A percentile compares a stretch with the other conserved stretches of the same genome.
phyloP scores from a whole-genome alignment of 164 flowering plant species.

The Magnolia changhungtana region DNA sequence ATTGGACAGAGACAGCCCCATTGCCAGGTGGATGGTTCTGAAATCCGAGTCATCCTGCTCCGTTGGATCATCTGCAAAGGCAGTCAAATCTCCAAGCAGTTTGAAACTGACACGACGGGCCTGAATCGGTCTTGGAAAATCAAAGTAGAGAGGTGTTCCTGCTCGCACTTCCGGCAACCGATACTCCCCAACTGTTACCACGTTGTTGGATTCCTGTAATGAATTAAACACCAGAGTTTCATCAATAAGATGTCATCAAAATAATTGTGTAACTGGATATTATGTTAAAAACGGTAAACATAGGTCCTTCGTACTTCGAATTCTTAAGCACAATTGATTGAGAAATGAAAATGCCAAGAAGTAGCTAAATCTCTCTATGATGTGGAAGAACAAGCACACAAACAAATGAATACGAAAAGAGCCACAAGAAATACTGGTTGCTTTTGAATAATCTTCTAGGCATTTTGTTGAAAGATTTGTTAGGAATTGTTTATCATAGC shows the following conservation, averaged over 20 bases:
- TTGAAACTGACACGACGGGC: conserved; percentile 57
- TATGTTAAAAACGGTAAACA: no score
- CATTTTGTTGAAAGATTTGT: no score
- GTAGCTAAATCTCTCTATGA: no score
- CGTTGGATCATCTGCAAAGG: conserved; percentile 70
- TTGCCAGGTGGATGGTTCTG: conserved; percentile 39
- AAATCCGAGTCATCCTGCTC: conserved; percentile 64
- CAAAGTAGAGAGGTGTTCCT: conserved; percentile 88
- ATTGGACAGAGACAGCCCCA: conserved; percentile 67
- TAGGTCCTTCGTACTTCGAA: no score
- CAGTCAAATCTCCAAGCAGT: conserved; percentile 82
- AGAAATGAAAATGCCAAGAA: no score
- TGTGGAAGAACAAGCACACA: no score
- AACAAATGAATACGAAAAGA: no score
- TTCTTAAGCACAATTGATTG: no score
- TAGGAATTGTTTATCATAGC: no score
- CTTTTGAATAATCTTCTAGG: no score
- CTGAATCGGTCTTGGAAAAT: conserved; percentile 68
- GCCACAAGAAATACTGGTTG: no score
- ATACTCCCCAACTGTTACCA: conserved; percentile 67
- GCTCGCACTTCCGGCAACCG: conserved; percentile 74
- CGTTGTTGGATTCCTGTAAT: conserved; percentile 55
- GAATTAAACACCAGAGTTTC: not conserved
- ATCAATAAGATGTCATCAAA: not conserved
- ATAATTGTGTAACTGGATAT: no score